These are phyloP conservation scores for Fusarium abutilonis DNA, from an alignment of 2,329 filamentous ascomycete species.

Conservation along the genomic window DNA sequence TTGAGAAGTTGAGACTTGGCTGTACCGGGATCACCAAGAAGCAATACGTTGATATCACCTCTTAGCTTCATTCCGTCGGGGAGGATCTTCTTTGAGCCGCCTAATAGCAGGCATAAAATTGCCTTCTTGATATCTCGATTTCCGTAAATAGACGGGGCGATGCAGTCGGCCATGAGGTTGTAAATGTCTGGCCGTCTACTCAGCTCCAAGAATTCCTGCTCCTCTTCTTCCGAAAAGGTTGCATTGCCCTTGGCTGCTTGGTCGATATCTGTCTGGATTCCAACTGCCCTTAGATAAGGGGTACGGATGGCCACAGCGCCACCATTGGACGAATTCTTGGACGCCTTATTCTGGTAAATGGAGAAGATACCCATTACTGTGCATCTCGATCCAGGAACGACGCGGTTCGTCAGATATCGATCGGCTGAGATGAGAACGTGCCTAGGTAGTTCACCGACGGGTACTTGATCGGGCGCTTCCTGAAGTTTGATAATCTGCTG, in stretches of 20 bases:
- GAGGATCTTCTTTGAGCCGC: slow-evolving; percentile 96
- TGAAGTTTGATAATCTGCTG: slow-evolving; percentile 98
- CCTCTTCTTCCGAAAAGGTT: slow-evolving; percentile 91
- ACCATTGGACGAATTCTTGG: slow-evolving; percentile 76
- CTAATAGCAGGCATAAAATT: slow-evolving; percentile 91
- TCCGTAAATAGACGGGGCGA: slow-evolving; percentile 97
- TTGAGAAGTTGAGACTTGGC: slow-evolving; percentile 97
- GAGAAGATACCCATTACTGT: slow-evolving; percentile 98
- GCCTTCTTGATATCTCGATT: slow-evolving; percentile 97
- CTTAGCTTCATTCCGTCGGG: slow-evolving; percentile 97
- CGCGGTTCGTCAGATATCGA: slow-evolving; percentile 91
- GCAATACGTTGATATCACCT: slow-evolving; percentile 96
- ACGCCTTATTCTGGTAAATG: slow-evolving; percentile 93
- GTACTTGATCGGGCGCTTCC: slow-evolving; percentile 96
- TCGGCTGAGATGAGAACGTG: slow-evolving; percentile 98
- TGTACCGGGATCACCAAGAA: slow-evolving; percentile 96
- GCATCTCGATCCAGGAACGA: slow-evolving; percentile 93
- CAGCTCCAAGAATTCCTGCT: slow-evolving; percentile 94
- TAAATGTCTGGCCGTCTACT: slow-evolving; percentile 94
- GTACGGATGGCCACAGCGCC: slow-evolving; percentile 94
- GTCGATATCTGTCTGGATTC: slow-evolving; percentile 89
- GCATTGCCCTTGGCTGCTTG: slow-evolving; percentile 86
- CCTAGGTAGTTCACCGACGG: slow-evolving; percentile 92
- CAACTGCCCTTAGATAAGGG: slow-evolving; percentile 91
- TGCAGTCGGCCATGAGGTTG: slow-evolving; percentile 86